These are phyloP conservation scores for Alternaria panax DNA, from an alignment of 2,329 filamentous ascomycete species.

Conservation along the genomic window DNA sequence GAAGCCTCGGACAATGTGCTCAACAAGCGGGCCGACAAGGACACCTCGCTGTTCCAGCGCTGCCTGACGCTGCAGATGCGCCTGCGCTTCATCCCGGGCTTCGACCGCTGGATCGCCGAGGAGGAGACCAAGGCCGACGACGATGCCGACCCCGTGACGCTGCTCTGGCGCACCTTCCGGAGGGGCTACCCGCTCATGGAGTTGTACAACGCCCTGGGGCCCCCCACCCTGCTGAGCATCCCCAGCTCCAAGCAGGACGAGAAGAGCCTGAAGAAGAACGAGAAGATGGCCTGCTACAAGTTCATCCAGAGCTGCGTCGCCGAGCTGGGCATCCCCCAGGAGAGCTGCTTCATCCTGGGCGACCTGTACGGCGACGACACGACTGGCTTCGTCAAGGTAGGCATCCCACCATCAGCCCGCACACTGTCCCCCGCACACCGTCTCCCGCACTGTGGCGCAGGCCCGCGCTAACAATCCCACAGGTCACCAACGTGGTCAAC, in stretches of 20 bases:
- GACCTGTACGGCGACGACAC: conserved; percentile 95
- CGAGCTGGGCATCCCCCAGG: conserved; percentile 78
- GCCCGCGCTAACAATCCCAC: conserved; percentile 3
- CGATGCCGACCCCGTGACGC: conserved; percentile 82
- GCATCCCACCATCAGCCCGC: no score
- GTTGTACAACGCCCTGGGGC: conserved; percentile 86
- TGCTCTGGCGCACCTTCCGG: conserved; percentile 87
- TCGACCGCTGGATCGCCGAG: conserved; percentile 75
- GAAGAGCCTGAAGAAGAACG: conserved; percentile 66
- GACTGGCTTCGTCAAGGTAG: conserved; percentile 92
- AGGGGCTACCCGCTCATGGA: conserved; percentile 83
- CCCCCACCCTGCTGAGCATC: conserved; percentile 71
- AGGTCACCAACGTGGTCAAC: conserved; percentile 92
- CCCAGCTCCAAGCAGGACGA: conserved; percentile 70
- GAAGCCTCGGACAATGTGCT: conserved; percentile 91
- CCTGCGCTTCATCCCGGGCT: conserved; percentile 81
- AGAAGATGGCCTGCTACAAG: conserved; percentile 88
- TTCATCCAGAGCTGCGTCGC: conserved; percentile 90
- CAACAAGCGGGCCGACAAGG: conserved; percentile 93
- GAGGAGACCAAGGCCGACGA: conserved; percentile 73
- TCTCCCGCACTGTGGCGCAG: not conserved
- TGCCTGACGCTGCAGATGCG: conserved; percentile 85
- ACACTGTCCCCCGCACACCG: no score
- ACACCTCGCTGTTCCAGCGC: conserved; percentile 91
- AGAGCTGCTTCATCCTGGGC: conserved; percentile 89